Evolutionary conservation across 202 grass and related monocot genomes (phyloP).

Genomic region (Carex arenaria): DNA sequence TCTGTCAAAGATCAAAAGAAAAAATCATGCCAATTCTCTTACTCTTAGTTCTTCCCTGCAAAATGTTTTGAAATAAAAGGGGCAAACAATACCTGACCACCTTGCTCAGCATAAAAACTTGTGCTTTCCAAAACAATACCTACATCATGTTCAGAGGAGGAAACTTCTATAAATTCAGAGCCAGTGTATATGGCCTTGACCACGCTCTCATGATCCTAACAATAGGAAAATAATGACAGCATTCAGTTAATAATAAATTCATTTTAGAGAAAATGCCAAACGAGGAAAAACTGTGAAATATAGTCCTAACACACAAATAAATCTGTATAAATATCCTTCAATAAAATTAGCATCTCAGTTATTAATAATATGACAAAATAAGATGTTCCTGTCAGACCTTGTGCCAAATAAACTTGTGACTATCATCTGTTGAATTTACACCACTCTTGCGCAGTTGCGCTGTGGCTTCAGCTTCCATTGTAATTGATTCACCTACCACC

Average conservation of each 20-base stretch:
- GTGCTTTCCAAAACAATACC: conserved; percentile 93
- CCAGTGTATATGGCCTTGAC: conserved; percentile 85
- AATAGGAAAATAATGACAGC: conserved; percentile 3
- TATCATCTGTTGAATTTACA: conserved; percentile 76
- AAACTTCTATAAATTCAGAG: conserved; percentile 41
- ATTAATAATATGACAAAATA: background rate
- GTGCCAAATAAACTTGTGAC: conserved; percentile 62
- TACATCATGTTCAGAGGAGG: conserved; percentile 44
- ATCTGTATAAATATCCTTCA: conserved; percentile 1
- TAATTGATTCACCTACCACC: conserved; percentile 63
- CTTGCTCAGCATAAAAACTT: conserved; percentile 98
- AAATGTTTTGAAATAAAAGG: background rate
- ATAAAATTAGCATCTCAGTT: background rate
- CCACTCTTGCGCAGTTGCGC: conserved; percentile 61
- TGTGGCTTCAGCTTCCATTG: conserved; percentile 86
- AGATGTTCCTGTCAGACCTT: conserved; percentile 52
- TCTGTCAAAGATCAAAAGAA: conserved; percentile 33
- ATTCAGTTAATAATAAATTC: no score
- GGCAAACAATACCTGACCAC: conserved; percentile 69
- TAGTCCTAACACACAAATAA: background rate
- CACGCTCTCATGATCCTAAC: conserved; percentile 64
- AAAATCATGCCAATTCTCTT: conserved; percentile 18
- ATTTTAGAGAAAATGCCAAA: no score
- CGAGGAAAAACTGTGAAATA: no score
- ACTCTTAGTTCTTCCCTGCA: background rate